Evolutionary conservation across 1,284 basidiomycete species (phyloP), one percentile per base, ranked within the genome.

Genomic region (Calocybe gambosa): DNA sequence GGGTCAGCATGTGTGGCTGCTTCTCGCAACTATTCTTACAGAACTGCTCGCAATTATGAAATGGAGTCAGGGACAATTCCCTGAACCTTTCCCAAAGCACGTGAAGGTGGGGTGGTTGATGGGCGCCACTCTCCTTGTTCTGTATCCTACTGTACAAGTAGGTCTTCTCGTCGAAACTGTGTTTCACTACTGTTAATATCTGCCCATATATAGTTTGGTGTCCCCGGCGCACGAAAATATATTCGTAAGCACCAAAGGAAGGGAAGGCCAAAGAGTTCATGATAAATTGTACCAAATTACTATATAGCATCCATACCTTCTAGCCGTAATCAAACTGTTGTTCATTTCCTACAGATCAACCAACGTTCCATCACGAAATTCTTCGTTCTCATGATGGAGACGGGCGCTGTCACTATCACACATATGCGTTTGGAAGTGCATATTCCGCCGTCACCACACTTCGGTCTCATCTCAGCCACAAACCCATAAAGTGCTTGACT

Each of bases 1-100:
- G 89, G 89, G 89, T 1, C 85, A 89, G 53, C 89, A 92, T 61
- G 81, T 82, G 33, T 91, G 88, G 87, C 67, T 91, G 33, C 69
- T 91, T 46, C 75, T 89, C 39, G 87, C 89, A 29, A 92, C 89
- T 15, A 80, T 90, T 49, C 58, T 79, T 47, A 90, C 89, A 15
- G 89, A 91, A 60, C 58, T 85, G 26, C 68, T 89, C 40, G 82
- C 77, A 26, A 87, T 89, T 47, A 64, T 69, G 51, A 88, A 91
- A 68, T 90, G 86, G 86, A 80, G 84, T 53, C 71, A 78, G 56
- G 85, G 84, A 4, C 76, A 80, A 61, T 90, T 83, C 56, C 62
- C 71, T 20, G 75, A 70, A 52, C 81, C 85, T 15, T 65, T 88
- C 19, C 89, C 88, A 8, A 54, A 56, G 43, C 54, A 59, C 45